Evolutionary conservation across 2,329 filamentous ascomycete species (phyloP).

Genomic region (Penicillium psychrosexuale): DNA sequence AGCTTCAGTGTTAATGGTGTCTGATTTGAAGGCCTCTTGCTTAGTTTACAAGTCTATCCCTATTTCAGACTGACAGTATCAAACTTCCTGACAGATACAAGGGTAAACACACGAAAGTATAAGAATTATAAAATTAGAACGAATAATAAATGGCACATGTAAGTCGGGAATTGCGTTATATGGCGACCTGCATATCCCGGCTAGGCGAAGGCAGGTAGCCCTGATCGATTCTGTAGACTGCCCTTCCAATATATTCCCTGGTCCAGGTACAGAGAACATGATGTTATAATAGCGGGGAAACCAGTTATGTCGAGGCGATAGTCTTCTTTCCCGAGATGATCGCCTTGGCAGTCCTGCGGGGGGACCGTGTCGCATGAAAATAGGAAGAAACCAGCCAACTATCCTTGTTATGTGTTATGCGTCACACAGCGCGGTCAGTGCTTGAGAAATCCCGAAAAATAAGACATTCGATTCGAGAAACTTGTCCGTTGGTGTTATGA

Average conservation of each 20-base stretch:
- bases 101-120: background rate
- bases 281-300: background rate
- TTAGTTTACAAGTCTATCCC: background rate
- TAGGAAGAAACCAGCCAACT: background rate
- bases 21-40: background rate
- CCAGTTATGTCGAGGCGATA: background rate
- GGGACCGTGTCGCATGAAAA: background rate
- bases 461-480: background rate
- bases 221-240: background rate
- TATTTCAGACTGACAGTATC: background rate
- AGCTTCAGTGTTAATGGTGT: too few species aligned
- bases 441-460: background rate
- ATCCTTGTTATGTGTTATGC: background rate
- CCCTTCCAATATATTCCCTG: too few species aligned
- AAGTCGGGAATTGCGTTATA: background rate
- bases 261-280: background rate
- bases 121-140: background rate
- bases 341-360: constrained; percentile 13
- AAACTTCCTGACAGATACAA: background rate
- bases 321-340: background rate
- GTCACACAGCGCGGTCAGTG: background rate
- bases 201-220: background rate
- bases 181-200: background rate
- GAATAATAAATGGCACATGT: background rate
- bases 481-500: background rate